A percentile compares a stretch with the other conserved stretches of the same genome.
These are phyloP conservation scores for Trametes polyzona DNA, from an alignment of 1,284 basidiomycete species.

Conservation along the genomic window DNA sequence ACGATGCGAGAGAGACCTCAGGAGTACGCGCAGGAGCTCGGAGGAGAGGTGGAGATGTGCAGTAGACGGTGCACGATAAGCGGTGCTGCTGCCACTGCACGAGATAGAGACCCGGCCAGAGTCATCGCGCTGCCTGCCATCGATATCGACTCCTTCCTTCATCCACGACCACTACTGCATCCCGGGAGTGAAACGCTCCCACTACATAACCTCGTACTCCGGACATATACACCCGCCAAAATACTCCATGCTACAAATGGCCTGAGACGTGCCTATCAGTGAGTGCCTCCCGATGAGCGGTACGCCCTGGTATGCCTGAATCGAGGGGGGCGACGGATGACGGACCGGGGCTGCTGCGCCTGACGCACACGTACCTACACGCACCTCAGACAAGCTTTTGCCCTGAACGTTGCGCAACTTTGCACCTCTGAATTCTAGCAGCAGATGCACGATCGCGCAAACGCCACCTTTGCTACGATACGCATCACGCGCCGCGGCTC, in stretches of 20 bases:
- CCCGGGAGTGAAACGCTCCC: no score
- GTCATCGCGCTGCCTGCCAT: background rate
- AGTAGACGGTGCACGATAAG: background rate
- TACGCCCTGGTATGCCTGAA: no score
- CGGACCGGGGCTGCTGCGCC: no score
- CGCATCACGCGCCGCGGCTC: background rate
- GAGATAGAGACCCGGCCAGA: background rate
- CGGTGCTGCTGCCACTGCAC: background rate
- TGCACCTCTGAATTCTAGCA: no score
- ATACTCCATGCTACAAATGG: background rate
- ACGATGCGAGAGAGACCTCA: background rate
- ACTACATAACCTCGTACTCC: background rate
- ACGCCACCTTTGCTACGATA: background rate
- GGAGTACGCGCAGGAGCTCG: background rate
- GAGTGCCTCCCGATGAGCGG: background rate
- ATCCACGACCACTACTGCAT: no score
- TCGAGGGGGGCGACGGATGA: no score
- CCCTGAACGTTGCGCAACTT: background rate
- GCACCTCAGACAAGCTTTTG: slow-evolving; percentile 4
- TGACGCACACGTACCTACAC: no score
- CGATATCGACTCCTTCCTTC: background rate
- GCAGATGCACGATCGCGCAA: background rate
- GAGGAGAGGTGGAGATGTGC: background rate
- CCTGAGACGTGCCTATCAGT: background rate
- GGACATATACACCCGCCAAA: background rate